Conservation (phyloP, 148 eudicot genomes). For the Talinum fruticosum region DNA sequence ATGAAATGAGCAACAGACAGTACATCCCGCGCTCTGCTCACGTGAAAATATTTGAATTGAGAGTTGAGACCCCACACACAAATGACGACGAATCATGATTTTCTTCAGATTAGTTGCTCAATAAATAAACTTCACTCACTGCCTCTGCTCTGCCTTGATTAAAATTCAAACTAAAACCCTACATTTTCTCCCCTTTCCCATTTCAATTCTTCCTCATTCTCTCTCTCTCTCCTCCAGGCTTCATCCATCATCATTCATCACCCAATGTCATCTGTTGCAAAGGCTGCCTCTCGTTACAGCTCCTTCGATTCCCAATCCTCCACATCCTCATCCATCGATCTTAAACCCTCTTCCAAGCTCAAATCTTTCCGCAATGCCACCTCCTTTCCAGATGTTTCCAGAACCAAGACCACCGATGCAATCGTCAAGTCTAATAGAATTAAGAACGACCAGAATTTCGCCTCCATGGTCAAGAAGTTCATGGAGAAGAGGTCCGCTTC, state of each 20-base stretch:
- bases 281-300: conserved; percentile 54
- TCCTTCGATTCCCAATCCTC: conserved; percentile 47
- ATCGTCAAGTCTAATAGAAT: conserved; percentile 24
- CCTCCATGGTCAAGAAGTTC: conserved; percentile 67
- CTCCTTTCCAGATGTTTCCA: background rate
- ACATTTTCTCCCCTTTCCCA: conserved; percentile 11
- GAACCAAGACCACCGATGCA: conserved; percentile 24
- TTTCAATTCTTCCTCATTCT: background rate
- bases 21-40: conserved; percentile 28
- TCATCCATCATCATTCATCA: background rate
- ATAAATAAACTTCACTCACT: too few relatives aligned
- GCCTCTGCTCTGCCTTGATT: background rate
- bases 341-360: conserved; percentile 21
- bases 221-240: background rate
- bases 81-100: background rate
- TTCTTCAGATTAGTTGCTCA: background rate
- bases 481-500: conserved; percentile 42
- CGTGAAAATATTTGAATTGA: conserved; percentile 33
- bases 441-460: conserved; percentile 46
- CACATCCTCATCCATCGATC: conserved; percentile 45
- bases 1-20: too few relatives aligned
- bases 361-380: conserved; percentile 15
- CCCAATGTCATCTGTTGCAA: conserved; percentile 18
- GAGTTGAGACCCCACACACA: conserved; percentile 21
- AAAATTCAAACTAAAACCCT: conserved; percentile 24